phyloP scores from a whole-genome alignment of 768 basidiomycete species.

The Trametes villosa region DNA sequence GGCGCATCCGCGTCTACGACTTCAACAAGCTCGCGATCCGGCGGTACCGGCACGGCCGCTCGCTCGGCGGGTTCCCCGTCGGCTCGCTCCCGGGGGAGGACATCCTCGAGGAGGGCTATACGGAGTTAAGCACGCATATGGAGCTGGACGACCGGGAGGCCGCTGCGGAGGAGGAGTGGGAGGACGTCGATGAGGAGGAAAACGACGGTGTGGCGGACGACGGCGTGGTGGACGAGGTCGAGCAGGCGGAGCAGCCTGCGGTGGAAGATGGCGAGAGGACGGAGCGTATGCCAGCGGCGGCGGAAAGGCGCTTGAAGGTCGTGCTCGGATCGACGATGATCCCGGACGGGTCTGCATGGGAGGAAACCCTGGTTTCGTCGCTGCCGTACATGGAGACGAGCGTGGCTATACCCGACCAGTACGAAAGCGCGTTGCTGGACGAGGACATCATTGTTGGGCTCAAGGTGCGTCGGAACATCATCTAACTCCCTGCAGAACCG shows the following conservation, averaged over 20 bases:
- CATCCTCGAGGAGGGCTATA: slow-evolving; percentile 8
- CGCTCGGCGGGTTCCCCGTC: slow-evolving; percentile 3
- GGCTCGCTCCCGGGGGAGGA: slow-evolving; percentile 8
- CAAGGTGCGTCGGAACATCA: slow-evolving; percentile 32
- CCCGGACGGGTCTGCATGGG: slow-evolving; percentile 20
- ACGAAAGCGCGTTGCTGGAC: slow-evolving; percentile 34
- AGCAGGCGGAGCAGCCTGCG: not conserved
- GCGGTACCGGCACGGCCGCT: slow-evolving; percentile 6
- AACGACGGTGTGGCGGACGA: not conserved
- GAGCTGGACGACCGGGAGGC: not conserved
- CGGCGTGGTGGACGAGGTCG: not conserved
- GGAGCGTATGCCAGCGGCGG: not conserved
- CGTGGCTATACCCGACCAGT: slow-evolving; percentile 19
- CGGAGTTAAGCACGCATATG: slow-evolving; percentile 2
- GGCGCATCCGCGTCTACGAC: slow-evolving; percentile 26
- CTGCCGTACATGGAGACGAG: slow-evolving; percentile 32
- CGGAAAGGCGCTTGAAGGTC: slow-evolving; percentile 4
- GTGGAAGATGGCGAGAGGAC: not conserved
- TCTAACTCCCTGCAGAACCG: too few species aligned
- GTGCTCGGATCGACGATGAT: slow-evolving; percentile 18
- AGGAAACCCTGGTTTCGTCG: slow-evolving; percentile 22
- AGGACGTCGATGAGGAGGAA: not conserved
- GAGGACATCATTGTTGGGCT: slow-evolving; percentile 36
- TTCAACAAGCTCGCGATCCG: slow-evolving; percentile 27
- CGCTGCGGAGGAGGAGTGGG: not conserved